Conservation (phyloP, 345 rosid genomes). For the Populus simonii region DNA sequence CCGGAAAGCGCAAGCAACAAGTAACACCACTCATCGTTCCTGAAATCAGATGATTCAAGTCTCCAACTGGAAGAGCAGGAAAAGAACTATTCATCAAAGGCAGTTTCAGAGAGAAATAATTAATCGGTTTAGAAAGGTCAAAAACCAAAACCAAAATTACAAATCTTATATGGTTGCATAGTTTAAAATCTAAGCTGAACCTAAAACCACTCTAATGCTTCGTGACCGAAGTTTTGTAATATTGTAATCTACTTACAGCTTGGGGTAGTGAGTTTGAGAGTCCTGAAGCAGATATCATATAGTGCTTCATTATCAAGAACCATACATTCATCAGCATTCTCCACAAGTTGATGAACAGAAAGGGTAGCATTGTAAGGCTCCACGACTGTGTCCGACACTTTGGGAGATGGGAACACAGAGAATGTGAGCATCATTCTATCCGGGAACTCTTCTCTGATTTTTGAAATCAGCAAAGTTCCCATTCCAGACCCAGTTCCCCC, state of each 20-base stretch:
- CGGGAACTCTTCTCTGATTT: conserved; percentile 42
- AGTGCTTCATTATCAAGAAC: conserved; percentile 40
- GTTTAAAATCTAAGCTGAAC: neutral
- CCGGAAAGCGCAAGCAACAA: conserved; percentile 28
- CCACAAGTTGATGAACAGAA: conserved; percentile 39
- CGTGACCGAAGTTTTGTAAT: neutral
- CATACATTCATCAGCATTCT: conserved; percentile 45
- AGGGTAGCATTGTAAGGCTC: conserved; percentile 44
- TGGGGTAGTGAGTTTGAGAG: conserved; percentile 41
- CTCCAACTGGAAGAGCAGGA: conserved; percentile 10
- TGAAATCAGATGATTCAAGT: conserved; percentile 30
- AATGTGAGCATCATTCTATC: conserved; percentile 33
- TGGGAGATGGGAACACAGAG: conserved; percentile 35
- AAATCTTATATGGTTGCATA: neutral
- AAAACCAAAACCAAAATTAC: neutral
- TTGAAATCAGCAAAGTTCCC: conserved; percentile 38
- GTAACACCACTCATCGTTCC: conserved; percentile 31
- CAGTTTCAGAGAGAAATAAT: neutral
- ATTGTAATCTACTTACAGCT: conserved; percentile 27
- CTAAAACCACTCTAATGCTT: neutral
- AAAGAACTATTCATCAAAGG: neutral
- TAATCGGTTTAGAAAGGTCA: neutral
- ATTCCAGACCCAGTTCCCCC: conserved; percentile 41
- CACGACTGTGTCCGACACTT: conserved; percentile 38
- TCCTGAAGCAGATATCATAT: conserved; percentile 38